phyloP scores from a whole-genome alignment of 768 basidiomycete species.

The Termitomyces sp. region DNA sequence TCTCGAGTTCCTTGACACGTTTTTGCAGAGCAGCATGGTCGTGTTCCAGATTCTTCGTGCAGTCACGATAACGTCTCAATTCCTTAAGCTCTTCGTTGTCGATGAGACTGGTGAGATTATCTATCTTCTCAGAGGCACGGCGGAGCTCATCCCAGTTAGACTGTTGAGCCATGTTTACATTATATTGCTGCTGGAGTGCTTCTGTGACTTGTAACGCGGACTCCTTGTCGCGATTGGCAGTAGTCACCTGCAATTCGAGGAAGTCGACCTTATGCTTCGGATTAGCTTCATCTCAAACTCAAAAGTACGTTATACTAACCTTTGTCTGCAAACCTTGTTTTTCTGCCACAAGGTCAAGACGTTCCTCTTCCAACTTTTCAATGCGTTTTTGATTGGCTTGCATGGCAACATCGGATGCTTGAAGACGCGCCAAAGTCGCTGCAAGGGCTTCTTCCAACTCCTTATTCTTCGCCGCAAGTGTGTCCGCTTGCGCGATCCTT shows the following conservation, averaged over 20 bases:
- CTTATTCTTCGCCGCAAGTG: constrained; percentile 43
- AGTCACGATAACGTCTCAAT: constrained; percentile 59
- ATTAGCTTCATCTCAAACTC: constrained; percentile 10
- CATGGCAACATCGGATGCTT: constrained; percentile 63
- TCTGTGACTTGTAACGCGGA: constrained; percentile 42
- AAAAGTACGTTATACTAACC: constrained; percentile 33
- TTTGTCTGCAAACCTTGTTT: constrained; percentile 52
- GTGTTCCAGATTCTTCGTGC: constrained; percentile 55
- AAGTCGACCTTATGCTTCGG: constrained; percentile 43
- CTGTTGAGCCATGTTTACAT: constrained; percentile 55
- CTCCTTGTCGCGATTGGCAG: constrained; percentile 61
- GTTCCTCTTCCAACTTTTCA: constrained; percentile 53
- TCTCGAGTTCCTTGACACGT: constrained; percentile 68
- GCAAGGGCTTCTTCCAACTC: constrained; percentile 73
- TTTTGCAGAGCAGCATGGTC: constrained; percentile 66
- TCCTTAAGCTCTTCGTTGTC: constrained; percentile 71
- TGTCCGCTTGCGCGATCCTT: constrained; percentile 39
- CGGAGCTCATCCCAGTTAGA: constrained; percentile 76
- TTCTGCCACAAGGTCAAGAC: constrained; percentile 48
- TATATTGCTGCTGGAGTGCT: constrained; percentile 53
- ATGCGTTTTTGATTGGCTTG: constrained; percentile 58
- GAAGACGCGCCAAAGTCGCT: constrained; percentile 63
- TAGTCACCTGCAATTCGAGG: constrained; percentile 51
- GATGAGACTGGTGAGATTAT: constrained; percentile 54
- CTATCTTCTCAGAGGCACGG: constrained; percentile 67